Evolutionary conservation across 139 green algal species (phyloP).

Genomic region (Edaphochlamys debaryana): DNA sequence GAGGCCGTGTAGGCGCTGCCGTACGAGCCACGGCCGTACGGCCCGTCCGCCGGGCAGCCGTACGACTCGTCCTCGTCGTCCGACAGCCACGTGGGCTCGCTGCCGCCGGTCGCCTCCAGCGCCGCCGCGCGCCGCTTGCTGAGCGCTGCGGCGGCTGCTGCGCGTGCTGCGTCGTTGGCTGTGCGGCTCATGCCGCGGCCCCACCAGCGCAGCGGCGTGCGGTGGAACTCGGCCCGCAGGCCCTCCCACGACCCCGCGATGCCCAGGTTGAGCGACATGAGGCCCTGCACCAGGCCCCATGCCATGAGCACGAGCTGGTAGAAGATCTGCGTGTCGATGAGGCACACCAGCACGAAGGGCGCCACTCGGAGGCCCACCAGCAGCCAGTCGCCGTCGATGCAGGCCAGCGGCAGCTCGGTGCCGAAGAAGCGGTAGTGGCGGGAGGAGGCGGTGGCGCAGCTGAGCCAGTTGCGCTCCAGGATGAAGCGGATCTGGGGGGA

Average conservation of each 20-base stretch:
- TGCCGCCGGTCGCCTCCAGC: no score
- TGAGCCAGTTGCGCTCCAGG: slow-evolving; percentile 36
- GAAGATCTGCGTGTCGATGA: slow-evolving; percentile 55
- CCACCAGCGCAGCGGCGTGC: slow-evolving; percentile 1
- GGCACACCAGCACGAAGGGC: slow-evolving; percentile 50
- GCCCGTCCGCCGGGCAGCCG: no score
- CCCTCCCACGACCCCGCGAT: background rate
- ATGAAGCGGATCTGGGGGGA: slow-evolving; percentile 10
- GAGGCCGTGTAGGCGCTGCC: slow-evolving; percentile 1
- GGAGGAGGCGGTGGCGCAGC: background rate
- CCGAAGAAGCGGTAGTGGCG: slow-evolving; percentile 10
- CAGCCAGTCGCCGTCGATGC: slow-evolving; percentile 45
- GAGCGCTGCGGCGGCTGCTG: slow-evolving; percentile 1
- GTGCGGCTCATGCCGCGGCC: background rate
- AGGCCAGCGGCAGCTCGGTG: slow-evolving; percentile 26
- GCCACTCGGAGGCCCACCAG: slow-evolving; percentile 16
- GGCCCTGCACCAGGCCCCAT: slow-evolving; percentile 7
- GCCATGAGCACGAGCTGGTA: slow-evolving; percentile 40
- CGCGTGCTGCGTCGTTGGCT: background rate
- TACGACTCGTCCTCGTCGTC: background rate
- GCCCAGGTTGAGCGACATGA: background rate
- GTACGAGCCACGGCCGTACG: background rate
- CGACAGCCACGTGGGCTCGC: background rate
- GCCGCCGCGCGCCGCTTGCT: background rate
- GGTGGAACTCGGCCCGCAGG: slow-evolving; percentile 10